Conservation (phyloP, 2,329 filamentous ascomycete genomes). For the Fusarium udum region DNA sequence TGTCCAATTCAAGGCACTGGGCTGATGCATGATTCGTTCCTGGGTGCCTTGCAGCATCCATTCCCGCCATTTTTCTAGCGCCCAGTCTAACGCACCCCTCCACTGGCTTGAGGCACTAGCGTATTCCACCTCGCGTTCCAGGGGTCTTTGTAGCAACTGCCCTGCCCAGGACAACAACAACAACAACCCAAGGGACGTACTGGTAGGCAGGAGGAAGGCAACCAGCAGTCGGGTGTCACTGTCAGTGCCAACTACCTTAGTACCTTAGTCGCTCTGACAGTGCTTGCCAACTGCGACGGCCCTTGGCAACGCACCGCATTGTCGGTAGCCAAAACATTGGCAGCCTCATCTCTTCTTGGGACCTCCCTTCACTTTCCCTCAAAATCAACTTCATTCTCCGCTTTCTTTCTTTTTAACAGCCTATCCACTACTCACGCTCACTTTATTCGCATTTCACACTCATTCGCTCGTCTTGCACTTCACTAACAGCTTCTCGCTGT, state of each 20-base stretch:
- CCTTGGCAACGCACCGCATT: slow-evolving; percentile 13
- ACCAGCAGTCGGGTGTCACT: neutral
- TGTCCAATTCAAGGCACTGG: slow-evolving; percentile 5
- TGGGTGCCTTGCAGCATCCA: slow-evolving; percentile 36
- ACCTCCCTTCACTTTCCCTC: slow-evolving; percentile 27
- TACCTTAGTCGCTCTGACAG: neutral
- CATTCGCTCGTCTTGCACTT: slow-evolving; percentile 3
- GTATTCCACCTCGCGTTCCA: slow-evolving; percentile 1
- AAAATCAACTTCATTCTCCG: slow-evolving; percentile 13
- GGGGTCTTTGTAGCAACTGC: slow-evolving; percentile 27
- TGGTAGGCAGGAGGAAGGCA: neutral
- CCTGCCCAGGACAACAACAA: neutral
- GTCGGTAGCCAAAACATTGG: slow-evolving; percentile 34
- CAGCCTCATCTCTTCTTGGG: slow-evolving; percentile 40
- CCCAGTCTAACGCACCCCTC: slow-evolving; percentile 19
- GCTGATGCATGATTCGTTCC: slow-evolving; percentile 26
- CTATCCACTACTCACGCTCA: neutral
- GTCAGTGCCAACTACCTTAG: neutral
- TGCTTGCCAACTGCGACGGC: slow-evolving; percentile 22
- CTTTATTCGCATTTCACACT: neutral
- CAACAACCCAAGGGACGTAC: neutral
- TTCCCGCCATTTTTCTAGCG: slow-evolving; percentile 25
- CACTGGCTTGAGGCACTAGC: slow-evolving; percentile 27
- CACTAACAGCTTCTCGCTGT: slow-evolving; percentile 12
- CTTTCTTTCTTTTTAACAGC: neutral